A percentile compares a stretch with the other conserved stretches of the same genome.
Evolutionary conservation across 495 filamentous ascomycete species (phyloP).

Genomic region (Aspergillus sclerotiicarbonarius): DNA sequence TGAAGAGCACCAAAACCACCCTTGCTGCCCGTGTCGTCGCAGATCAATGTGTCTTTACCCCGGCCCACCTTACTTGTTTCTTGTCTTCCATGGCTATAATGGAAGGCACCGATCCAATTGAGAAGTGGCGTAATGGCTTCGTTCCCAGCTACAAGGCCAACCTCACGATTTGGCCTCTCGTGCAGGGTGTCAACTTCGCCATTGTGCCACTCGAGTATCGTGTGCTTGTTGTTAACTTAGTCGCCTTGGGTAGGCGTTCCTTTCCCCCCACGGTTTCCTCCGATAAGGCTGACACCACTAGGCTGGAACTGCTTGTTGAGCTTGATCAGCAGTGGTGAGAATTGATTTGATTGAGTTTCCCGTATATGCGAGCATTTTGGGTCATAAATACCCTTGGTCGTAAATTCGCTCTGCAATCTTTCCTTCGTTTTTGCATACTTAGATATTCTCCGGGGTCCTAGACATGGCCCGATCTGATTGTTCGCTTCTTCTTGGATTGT

Average conservation of each 20-base stretch:
- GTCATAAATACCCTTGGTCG: slow-evolving; percentile 28
- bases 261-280: no score
- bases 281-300: slow-evolving; percentile 30
- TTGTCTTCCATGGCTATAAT: slow-evolving; percentile 82
- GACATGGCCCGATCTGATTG: slow-evolving; percentile 1
- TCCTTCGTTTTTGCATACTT: slow-evolving; percentile 4
- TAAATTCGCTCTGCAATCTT: slow-evolving; percentile 6
- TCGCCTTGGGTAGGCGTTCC: slow-evolving; percentile 63
- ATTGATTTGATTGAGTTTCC: slow-evolving; percentile 19
- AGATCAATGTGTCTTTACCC: slow-evolving; percentile 87
- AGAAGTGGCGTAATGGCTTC: slow-evolving; percentile 72
- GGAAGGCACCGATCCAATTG: slow-evolving; percentile 68
- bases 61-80: slow-evolving; percentile 77
- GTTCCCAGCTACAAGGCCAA: slow-evolving; percentile 71
- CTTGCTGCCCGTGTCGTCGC: slow-evolving; percentile 75
- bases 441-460: slow-evolving; percentile 5
- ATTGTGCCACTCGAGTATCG: slow-evolving; percentile 83
- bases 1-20: slow-evolving; percentile 64
- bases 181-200: slow-evolving; percentile 89
- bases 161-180: slow-evolving; percentile 88
- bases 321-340: slow-evolving; percentile 65
- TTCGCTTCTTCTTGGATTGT: not conserved
- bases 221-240: slow-evolving; percentile 83
- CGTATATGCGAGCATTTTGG: slow-evolving; percentile 5
- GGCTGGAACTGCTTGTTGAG: slow-evolving; percentile 98